These are phyloP conservation scores for Akanthomyces lecanii DNA, from an alignment of 2,329 filamentous ascomycete genomes.

Conservation along the genomic window DNA sequence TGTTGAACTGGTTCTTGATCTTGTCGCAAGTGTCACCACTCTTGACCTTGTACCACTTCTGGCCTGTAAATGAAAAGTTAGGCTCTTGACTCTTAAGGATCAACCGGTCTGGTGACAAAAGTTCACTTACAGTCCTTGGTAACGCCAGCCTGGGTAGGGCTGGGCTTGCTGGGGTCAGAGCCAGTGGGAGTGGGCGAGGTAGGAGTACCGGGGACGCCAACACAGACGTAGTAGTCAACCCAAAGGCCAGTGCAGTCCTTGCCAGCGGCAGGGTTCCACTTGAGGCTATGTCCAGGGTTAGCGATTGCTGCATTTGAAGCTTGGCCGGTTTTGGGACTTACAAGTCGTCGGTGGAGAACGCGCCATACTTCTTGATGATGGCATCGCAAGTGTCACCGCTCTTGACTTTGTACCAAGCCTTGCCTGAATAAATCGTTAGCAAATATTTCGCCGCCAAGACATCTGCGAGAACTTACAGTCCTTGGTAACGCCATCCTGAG, in stretches of 20 bases:
- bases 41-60: conserved; percentile 17
- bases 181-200: conserved; percentile 10
- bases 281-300: conserved; percentile 25
- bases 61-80: not conserved
- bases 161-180: conserved; percentile 7
- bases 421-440: not conserved
- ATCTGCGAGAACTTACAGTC: not conserved
- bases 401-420: conserved; percentile 17
- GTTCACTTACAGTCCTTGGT: conserved; percentile 10
- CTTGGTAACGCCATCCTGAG: conserved; percentile 10
- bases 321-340: not conserved
- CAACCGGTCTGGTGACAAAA: not conserved
- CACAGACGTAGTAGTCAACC: conserved; percentile 12
- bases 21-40: conserved; percentile 18
- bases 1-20: conserved; percentile 14
- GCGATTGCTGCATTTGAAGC: not conserved
- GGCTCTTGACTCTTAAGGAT: not conserved
- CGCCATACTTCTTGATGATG: conserved; percentile 24
- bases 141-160: conserved; percentile 13
- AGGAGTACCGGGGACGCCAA: conserved; percentile 8
- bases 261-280: conserved; percentile 16
- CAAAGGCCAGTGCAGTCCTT: conserved; percentile 11
- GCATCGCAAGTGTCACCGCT: conserved; percentile 17
- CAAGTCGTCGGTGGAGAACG: conserved; percentile 23
- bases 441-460: not conserved